A percentile compares a stretch with the other conserved stretches of the same genome.
These are phyloP conservation scores for Plasmodium cynomolgi DNA, from an alignment of 169 alveolate genomes.

Conservation along the genomic window DNA sequence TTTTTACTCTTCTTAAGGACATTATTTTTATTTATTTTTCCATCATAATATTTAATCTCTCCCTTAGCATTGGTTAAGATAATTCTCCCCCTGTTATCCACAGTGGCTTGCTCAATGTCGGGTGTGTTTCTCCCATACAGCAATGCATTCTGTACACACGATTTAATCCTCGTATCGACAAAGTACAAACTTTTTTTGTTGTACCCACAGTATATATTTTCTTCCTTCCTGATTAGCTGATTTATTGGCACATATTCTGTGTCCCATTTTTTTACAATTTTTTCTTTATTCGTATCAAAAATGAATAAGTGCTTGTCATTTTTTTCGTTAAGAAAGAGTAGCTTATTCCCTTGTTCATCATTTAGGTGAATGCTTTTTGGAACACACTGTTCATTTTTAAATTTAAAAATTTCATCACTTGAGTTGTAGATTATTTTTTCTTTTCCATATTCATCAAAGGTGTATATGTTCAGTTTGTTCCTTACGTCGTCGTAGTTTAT, in stretches of 20 bases:
- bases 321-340: conserved; percentile 32
- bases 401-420: background rate
- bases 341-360: conserved; percentile 30
- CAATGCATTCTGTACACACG: conserved; percentile 38
- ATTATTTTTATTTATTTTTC: conserved; percentile 49
- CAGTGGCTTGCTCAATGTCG: conserved; percentile 47
- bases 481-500: conserved; percentile 16
- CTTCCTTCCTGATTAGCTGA: conserved; percentile 30
- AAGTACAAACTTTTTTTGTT: conserved; percentile 23
- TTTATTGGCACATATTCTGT: conserved; percentile 29
- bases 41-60: conserved; percentile 68
- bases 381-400: conserved; percentile 49
- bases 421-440: conserved; percentile 28
- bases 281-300: conserved; percentile 39
- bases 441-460: conserved; percentile 53
- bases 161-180: conserved; percentile 46
- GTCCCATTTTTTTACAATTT: conserved; percentile 33
- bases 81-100: conserved; percentile 59
- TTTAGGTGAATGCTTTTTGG: conserved; percentile 36
- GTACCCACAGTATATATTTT: conserved; percentile 51
- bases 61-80: conserved; percentile 15
- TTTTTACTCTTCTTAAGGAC: conserved; percentile 48
- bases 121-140: conserved; percentile 41
- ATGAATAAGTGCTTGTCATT: conserved; percentile 49
- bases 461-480: conserved; percentile 26